Percentiles rank a stretch among this genome's conserved stretches.
phyloP scores from a whole-genome alignment of 805 yeast species.

The Starmera pachycereana region DNA sequence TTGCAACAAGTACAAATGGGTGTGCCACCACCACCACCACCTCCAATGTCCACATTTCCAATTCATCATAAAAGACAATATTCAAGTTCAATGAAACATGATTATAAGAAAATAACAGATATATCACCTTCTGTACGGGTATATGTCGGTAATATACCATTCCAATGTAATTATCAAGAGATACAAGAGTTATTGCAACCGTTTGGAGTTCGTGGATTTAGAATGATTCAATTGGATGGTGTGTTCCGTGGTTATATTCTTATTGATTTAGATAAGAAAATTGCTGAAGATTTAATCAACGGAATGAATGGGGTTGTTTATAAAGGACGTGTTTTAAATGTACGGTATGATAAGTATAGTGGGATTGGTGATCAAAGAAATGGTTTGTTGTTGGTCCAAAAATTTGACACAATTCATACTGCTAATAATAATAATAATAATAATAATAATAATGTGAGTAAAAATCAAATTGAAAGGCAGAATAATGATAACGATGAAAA shows the following conservation, averaged over 20 bases:
- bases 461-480: background rate
- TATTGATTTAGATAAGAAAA: no score
- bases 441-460: background rate
- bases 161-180: slow-evolving; percentile 29
- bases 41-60: background rate
- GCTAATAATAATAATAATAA: background rate
- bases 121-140: slow-evolving; percentile 24
- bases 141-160: slow-evolving; percentile 50
- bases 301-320: slow-evolving; percentile 41
- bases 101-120: slow-evolving; percentile 16
- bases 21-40: background rate
- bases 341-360: slow-evolving; percentile 48
- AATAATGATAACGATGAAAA: slow-evolving; percentile 7
- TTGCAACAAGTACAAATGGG: background rate
- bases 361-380: slow-evolving; percentile 6
- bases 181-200: slow-evolving; percentile 26
- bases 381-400: slow-evolving; percentile 14
- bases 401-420: background rate
- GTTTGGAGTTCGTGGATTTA: slow-evolving; percentile 28
- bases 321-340: slow-evolving; percentile 51
- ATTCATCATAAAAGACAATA: slow-evolving; percentile 8
- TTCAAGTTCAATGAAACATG: slow-evolving; percentile 15
- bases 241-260: no score
- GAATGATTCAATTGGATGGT: slow-evolving; percentile 37
- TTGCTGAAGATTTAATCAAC: slow-evolving; percentile 21